phyloP scores from a whole-genome alignment of 2,329 filamentous ascomycete genomes.

The Calonectria honghensis region DNA sequence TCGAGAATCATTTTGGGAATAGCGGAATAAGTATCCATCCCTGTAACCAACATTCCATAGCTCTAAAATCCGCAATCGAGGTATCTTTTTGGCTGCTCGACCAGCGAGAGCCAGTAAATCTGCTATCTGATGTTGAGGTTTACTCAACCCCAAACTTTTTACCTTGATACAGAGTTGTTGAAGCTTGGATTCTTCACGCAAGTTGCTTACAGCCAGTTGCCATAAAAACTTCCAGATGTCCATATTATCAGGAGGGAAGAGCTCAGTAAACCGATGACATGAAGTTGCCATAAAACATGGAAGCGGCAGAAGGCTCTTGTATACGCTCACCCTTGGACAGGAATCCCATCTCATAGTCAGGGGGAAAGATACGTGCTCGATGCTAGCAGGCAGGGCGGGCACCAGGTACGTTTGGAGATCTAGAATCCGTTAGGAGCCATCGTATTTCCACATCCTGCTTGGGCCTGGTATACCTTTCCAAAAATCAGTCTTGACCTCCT shows the following conservation, averaged over 20 bases:
- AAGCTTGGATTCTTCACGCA: slow-evolving; percentile 15
- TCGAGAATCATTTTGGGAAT: slow-evolving; percentile 14
- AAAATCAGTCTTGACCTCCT: slow-evolving; percentile 5
- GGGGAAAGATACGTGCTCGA: slow-evolving; percentile 27
- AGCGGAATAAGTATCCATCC: slow-evolving; percentile 39
- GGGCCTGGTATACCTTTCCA: slow-evolving; percentile 18
- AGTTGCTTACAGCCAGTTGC: neutral
- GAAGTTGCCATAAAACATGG: slow-evolving; percentile 26
- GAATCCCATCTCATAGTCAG: neutral
- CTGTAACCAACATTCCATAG: slow-evolving; percentile 19
- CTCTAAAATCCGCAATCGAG: slow-evolving; percentile 36
- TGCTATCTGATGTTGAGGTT: neutral
- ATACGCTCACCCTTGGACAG: neutral
- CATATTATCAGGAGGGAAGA: neutral
- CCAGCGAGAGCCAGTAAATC: neutral
- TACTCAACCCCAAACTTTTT: accelerated
- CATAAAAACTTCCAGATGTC: neutral
- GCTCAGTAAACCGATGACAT: slow-evolving; percentile 37
- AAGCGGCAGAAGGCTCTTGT: neutral
- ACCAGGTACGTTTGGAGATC: slow-evolving; percentile 32
- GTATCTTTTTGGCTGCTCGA: slow-evolving; percentile 24
- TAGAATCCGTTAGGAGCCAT: slow-evolving; percentile 31
- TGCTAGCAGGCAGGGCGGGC: slow-evolving; percentile 32
- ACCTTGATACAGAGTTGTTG: slow-evolving; percentile 18
- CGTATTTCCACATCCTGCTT: neutral